These are phyloP conservation scores for Pugionium cornutum DNA, from an alignment of 345 rosid species.

Conservation along the genomic window DNA sequence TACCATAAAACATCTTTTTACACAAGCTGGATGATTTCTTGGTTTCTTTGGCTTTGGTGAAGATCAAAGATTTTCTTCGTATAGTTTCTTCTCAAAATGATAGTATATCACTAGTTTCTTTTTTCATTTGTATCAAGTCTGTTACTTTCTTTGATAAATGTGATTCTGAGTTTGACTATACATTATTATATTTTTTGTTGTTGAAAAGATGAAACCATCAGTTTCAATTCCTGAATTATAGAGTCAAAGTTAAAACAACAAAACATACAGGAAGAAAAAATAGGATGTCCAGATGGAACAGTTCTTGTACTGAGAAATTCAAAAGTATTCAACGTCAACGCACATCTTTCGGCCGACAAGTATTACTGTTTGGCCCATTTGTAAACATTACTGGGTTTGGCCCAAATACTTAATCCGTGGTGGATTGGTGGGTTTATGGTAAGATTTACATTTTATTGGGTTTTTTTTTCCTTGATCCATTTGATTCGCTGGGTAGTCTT, in stretches of 20 bases:
- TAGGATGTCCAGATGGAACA: slow-evolving; percentile 5
- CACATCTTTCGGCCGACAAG: background rate
- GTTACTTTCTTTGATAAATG: no score
- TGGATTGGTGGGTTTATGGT: background rate
- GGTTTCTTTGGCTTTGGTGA: no score
- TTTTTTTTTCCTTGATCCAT: background rate
- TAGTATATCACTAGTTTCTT: no score
- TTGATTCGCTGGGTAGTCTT: background rate
- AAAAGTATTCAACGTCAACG: background rate
- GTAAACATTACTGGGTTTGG: background rate
- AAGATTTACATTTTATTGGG: background rate
- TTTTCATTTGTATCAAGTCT: no score
- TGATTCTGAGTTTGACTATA: background rate
- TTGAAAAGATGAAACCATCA: slow-evolving; percentile 12
- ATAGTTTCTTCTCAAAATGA: no score
- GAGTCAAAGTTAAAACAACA: background rate
- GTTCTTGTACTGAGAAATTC: slow-evolving; percentile 17
- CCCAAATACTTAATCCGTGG: no score
- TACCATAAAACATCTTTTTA: no score
- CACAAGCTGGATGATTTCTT: no score
- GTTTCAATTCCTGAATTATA: background rate
- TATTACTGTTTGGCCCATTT: slow-evolving; percentile 9
- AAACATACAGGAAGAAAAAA: background rate
- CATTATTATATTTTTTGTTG: background rate
- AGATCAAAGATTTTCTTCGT: no score